Percentiles rank a stretch among this genome's conserved stretches.
These are phyloP conservation scores for Suillus tomentosus DNA, from an alignment of 768 basidiomycete genomes.

Conservation along the genomic window DNA sequence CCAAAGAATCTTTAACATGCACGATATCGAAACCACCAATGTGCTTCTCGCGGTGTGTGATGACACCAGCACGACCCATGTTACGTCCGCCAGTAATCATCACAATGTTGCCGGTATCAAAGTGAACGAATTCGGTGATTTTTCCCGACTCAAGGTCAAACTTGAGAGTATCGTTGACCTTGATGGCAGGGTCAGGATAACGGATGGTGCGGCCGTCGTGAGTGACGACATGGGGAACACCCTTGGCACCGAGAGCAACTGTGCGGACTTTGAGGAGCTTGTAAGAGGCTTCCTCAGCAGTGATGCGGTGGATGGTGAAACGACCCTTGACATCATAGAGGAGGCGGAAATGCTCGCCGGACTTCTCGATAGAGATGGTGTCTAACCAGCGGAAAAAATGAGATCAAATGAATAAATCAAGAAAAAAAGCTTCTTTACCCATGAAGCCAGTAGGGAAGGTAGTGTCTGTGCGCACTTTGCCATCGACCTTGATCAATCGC, in stretches of 20 bases:
- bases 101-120: conserved; percentile 96
- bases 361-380: conserved; percentile 96
- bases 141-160: conserved; percentile 95
- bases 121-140: conserved; percentile 90
- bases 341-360: conserved; percentile 98
- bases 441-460: conserved; percentile 97
- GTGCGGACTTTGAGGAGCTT: conserved; percentile 95
- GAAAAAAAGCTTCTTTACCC: conserved; percentile 56
- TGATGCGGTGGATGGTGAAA: conserved; percentile 99
- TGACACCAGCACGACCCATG: conserved; percentile 98
- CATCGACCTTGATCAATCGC: conserved; percentile 97
- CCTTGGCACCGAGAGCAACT: conserved; percentile 88
- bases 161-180: conserved; percentile 96
- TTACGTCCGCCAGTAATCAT: conserved; percentile 99
- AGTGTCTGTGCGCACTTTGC: conserved; percentile 96
- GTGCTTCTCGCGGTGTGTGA: conserved; percentile 96
- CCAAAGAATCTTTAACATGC: conserved; percentile 93
- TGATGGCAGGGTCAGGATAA: conserved; percentile 95
- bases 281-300: conserved; percentile 93
- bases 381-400: conserved; percentile 47
- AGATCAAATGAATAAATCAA: background rate
- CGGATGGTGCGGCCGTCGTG: conserved; percentile 99
- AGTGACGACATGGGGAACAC: conserved; percentile 96
- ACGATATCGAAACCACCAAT: conserved; percentile 98
- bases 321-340: conserved; percentile 99